Conservation (phyloP, 2,329 filamentous ascomycete species). For the Aspergillus spinulosporus region DNA sequence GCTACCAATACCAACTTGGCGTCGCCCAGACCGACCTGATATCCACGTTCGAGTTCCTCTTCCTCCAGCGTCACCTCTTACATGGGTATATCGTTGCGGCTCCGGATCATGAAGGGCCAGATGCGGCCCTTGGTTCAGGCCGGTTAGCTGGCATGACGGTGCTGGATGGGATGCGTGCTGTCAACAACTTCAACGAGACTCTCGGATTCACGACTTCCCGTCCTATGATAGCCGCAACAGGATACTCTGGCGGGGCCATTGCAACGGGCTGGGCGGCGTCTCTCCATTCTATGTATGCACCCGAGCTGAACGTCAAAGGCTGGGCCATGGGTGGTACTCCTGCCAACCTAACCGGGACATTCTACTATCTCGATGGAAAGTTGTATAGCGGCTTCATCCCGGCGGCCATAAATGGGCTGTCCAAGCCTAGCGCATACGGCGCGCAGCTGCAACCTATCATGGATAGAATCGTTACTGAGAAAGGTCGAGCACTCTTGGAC, state of each 20-base stretch:
- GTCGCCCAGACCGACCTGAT: conserved; percentile 30
- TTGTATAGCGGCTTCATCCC: conserved; percentile 30
- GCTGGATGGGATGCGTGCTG: conserved; percentile 45
- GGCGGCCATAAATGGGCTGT: conserved; percentile 26
- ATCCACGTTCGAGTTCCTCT: conserved; percentile 36
- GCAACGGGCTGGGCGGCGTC: conserved; percentile 56
- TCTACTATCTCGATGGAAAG: conserved; percentile 25
- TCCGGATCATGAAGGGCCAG: conserved; percentile 51
- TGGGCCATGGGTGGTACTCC: conserved; percentile 32
- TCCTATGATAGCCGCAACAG: conserved; percentile 47
- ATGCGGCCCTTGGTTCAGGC: conserved; percentile 47
- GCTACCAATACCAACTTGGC: conserved; percentile 36
- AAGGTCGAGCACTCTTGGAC: conserved; percentile 20
- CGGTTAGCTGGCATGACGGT: conserved; percentile 49
- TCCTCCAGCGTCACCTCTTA: conserved; percentile 40
- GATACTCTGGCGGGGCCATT: conserved; percentile 58
- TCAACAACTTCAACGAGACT: conserved; percentile 32
- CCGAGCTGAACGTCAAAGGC: conserved; percentile 50
- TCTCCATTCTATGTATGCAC: conserved; percentile 54
- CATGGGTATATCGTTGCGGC: conserved; percentile 51
- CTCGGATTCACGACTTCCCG: conserved; percentile 20
- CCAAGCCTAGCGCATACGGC: conserved; percentile 28
- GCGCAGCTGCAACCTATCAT: conserved; percentile 24
- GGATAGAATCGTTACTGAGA: conserved; percentile 22
- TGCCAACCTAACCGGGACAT: conserved; percentile 28